phyloP scores from a whole-genome alignment of 2,329 filamentous ascomycete genomes.

The Aspergillus sp. region DNA sequence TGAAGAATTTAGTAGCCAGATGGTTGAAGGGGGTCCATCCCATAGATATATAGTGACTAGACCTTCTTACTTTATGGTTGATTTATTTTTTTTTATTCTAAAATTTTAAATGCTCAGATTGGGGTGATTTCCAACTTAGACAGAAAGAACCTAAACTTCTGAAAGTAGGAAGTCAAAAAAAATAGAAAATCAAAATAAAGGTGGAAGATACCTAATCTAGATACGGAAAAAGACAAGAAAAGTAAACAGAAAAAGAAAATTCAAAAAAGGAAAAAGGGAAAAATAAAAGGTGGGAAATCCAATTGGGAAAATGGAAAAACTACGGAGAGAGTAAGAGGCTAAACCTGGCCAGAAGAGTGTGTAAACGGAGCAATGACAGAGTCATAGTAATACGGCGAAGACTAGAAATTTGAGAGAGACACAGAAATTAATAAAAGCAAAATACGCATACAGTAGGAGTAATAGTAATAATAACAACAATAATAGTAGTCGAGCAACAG shows the following conservation, averaged over 20 bases:
- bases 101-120: conserved; percentile 13
- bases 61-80: not conserved
- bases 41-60: conserved; percentile 35
- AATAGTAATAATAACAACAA: conserved; percentile 13
- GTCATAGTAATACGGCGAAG: conserved; percentile 5
- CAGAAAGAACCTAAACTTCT: conserved; percentile 11
- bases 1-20: conserved; percentile 30
- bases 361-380: conserved; percentile 5
- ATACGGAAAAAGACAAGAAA: conserved; percentile 8
- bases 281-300: conserved; percentile 11
- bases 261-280: conserved; percentile 4
- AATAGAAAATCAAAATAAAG: conserved; percentile 1
- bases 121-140: conserved; percentile 7
- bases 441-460: conserved; percentile 17
- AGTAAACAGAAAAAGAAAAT: conserved; percentile 9
- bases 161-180: conserved; percentile 1
- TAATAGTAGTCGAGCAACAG: conserved; percentile 9
- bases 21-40: conserved; percentile 32
- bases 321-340: conserved; percentile 3
- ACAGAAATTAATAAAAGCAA: conserved; percentile 17
- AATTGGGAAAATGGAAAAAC: conserved; percentile 6
- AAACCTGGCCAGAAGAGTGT: conserved; percentile 6
- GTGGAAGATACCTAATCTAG: conserved; percentile 1
- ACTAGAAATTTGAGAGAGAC: conserved; percentile 9
- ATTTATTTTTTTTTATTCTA: conserved; percentile 10